phyloP scores from a whole-genome alignment of 495 filamentous ascomycete genomes.

The Podospora conica region DNA sequence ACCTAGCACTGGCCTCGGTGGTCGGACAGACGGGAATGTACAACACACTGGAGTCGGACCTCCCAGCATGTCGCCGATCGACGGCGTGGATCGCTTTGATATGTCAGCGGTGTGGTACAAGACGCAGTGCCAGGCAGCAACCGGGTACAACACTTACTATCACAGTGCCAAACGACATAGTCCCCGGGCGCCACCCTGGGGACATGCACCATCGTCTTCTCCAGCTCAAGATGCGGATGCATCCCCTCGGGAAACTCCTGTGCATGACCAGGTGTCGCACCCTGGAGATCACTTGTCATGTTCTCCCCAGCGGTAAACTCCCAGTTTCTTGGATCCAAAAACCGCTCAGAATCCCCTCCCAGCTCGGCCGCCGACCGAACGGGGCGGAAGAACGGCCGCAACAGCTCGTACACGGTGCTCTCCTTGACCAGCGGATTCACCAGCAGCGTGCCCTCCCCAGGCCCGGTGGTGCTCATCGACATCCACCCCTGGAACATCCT shows the following conservation, averaged over 20 bases:
- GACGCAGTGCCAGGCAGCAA: too few species aligned
- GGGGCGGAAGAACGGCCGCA: conserved; percentile 78
- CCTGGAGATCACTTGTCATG: conserved; percentile 58
- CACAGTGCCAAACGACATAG: conserved; percentile 90
- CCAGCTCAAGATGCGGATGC: conserved; percentile 73
- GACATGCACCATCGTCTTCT: conserved; percentile 70
- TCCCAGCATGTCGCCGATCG: conserved; percentile 68
- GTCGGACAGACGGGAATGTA: conserved; percentile 85
- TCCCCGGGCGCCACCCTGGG: conserved; percentile 75
- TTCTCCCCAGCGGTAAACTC: conserved; percentile 43
- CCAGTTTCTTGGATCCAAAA: conserved; percentile 41
- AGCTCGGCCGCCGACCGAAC: conserved; percentile 17
- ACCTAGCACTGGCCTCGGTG: conserved; percentile 65
- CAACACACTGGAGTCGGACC: conserved; percentile 67
- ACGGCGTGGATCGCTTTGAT: conserved; percentile 66
- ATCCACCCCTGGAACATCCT: conserved; percentile 88
- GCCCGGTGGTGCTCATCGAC: conserved; percentile 64
- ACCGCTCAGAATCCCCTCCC: conserved; percentile 17
- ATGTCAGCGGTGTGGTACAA: conserved; percentile 1
- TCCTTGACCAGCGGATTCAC: conserved; percentile 74
- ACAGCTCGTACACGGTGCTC: conserved; percentile 70
- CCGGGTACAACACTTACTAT: conserved; percentile 41
- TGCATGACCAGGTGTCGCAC: conserved; percentile 65
- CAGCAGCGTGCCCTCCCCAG: conserved; percentile 70
- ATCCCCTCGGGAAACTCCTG: conserved; percentile 68